Conservation (phyloP, 805 yeast genomes). For the Myxozyma sirexii region DNA sequence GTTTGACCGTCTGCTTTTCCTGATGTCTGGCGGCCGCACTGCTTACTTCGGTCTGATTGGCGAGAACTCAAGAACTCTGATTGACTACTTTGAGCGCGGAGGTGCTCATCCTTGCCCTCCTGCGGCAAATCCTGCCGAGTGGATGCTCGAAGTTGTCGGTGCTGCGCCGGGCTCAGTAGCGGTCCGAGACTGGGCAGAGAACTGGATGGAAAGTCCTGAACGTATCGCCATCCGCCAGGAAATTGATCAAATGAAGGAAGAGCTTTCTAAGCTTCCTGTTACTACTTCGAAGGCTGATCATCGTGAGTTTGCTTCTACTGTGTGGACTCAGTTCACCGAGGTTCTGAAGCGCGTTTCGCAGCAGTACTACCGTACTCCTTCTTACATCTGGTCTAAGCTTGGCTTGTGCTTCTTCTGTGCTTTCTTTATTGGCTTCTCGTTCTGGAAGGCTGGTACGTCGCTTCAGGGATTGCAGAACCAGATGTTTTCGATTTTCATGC, state of each 20-base stretch:
- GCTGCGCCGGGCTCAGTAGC: conserved; percentile 46
- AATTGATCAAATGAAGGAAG: conserved; percentile 64
- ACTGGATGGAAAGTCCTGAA: conserved; percentile 74
- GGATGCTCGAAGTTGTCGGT: conserved; percentile 72
- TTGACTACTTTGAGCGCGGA: conserved; percentile 69
- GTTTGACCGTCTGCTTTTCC: conserved; percentile 66
- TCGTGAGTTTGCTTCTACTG: conserved; percentile 57
- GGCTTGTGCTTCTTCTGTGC: conserved; percentile 55
- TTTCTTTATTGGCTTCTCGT: conserved; percentile 68
- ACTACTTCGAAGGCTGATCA: conserved; percentile 3
- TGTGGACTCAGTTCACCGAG: conserved; percentile 46
- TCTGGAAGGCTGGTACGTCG: conserved; percentile 64
- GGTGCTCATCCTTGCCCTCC: conserved; percentile 72
- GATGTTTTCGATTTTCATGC: conserved; percentile 76
- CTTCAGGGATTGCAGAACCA: conserved; percentile 77
- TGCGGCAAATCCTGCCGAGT: conserved; percentile 80
- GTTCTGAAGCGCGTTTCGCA: conserved; percentile 55
- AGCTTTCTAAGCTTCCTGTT: conserved; percentile 42
- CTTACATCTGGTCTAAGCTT: conserved; percentile 59
- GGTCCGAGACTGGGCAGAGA: conserved; percentile 49
- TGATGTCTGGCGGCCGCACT: conserved; percentile 76
- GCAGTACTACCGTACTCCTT: conserved; percentile 67
- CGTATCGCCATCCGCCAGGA: conserved; percentile 60
- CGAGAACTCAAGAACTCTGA: conserved; percentile 61
- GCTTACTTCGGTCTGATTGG: conserved; percentile 85